Percentiles rank a stretch among this genome's conserved stretches.
Evolutionary conservation across 306 rosid genomes (phyloP).

Genomic region (Acmispon strigosus): DNA sequence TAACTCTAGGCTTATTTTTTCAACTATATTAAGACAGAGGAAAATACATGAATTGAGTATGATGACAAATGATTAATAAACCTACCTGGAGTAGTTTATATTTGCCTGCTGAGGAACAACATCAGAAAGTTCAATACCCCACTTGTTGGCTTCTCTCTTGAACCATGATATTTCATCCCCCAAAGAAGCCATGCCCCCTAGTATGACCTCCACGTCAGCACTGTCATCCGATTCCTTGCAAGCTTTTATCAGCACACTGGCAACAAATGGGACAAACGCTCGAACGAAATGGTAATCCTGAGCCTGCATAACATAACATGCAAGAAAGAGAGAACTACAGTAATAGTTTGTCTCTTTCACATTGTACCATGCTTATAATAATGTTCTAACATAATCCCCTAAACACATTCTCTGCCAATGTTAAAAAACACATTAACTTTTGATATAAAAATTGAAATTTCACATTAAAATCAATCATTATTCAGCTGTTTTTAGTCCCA

Average conservation of each 20-base stretch:
- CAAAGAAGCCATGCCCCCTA: constrained; percentile 54
- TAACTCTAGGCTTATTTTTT: too few relatives aligned
- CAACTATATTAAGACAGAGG: too few relatives aligned
- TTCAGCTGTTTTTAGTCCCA: too few relatives aligned
- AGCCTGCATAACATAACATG: constrained; percentile 35
- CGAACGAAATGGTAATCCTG: constrained; percentile 77
- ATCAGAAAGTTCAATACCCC: constrained; percentile 41
- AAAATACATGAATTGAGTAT: not conserved
- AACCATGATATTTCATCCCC: constrained; percentile 74
- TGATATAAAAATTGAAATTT: too few relatives aligned
- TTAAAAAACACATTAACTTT: too few relatives aligned
- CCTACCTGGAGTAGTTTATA: constrained; percentile 52
- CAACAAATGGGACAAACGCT: constrained; percentile 59
- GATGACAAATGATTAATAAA: not conserved
- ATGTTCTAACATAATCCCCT: too few relatives aligned
- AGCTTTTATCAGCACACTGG: constrained; percentile 57
- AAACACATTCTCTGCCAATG: too few relatives aligned
- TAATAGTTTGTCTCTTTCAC: too few relatives aligned
- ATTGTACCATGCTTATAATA: too few relatives aligned
- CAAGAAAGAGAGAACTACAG: not conserved
- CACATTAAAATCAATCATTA: too few relatives aligned
- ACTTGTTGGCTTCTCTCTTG: constrained; percentile 54
- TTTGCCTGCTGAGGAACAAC: constrained; percentile 46
- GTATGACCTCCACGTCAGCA: constrained; percentile 52
- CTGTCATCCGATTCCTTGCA: constrained; percentile 51